These are phyloP conservation scores for Geotrichum candidum DNA, from an alignment of 1,139 yeast genomes.

Conservation along the genomic window DNA sequence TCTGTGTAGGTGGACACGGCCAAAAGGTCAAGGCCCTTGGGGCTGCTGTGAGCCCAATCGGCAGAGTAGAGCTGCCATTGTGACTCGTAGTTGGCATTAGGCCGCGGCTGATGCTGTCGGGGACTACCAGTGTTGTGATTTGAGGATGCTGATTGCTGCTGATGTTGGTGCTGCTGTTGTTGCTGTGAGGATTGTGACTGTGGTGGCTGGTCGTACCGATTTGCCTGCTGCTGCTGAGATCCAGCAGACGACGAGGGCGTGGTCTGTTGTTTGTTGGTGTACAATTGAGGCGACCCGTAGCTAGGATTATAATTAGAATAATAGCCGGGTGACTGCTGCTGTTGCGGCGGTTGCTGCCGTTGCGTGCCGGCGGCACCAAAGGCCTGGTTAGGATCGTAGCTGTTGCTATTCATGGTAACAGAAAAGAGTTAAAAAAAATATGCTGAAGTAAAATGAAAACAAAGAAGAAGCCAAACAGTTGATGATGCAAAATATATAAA, in stretches of 20 bases:
- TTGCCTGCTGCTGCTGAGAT: not conserved
- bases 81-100: constrained; percentile 45
- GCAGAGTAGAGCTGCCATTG: constrained; percentile 59
- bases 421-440: not conserved
- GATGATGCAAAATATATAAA: not conserved
- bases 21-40: constrained; percentile 44
- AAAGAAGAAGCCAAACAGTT: not conserved
- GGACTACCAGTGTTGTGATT: not conserved
- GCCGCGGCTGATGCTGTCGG: not conserved
- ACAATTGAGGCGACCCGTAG: not conserved
- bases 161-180: constrained; percentile 3
- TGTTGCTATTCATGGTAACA: not conserved
- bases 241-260: not conserved
- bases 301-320: not conserved
- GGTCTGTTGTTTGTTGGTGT: not conserved
- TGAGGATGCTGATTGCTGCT: not conserved
- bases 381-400: not conserved
- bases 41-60: constrained; percentile 53
- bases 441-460: constrained; percentile 1
- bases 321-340: not conserved
- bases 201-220: constrained; percentile 2
- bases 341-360: constrained; percentile 1
- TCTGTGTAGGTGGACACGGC: constrained; percentile 70
- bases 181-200: not conserved
- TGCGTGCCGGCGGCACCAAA: not conserved